Conservation (phyloP, 306 rosid species). For the Myrica gale region DNA sequence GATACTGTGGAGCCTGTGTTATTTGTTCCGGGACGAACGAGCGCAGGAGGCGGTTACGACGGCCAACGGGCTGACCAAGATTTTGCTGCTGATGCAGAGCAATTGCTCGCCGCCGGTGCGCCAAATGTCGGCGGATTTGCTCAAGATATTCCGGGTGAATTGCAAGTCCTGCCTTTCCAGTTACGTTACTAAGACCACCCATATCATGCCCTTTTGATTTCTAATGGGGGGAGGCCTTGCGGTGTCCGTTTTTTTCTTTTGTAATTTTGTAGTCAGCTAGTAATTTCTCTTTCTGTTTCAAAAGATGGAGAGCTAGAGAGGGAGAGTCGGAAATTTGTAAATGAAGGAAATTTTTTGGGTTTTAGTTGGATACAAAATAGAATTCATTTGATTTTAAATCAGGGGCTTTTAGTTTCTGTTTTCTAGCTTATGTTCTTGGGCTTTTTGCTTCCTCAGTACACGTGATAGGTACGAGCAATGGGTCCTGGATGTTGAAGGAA, state of each 20-base stretch:
- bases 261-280: not conserved
- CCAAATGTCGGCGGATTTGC: conserved; percentile 79
- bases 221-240: too few species aligned
- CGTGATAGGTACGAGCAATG: too few species aligned
- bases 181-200: conserved; percentile 82
- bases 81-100: conserved; percentile 84
- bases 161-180: conserved; percentile 62
- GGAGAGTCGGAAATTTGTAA: conserved; percentile 35
- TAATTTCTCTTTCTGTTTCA: conserved; percentile 5
- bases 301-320: not conserved
- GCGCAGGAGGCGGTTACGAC: conserved; percentile 68
- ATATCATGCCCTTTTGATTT: conserved; percentile 82
- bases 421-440: not conserved
- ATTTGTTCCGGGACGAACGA: conserved; percentile 56
- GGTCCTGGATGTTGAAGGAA: too few species aligned
- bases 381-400: conserved; percentile 34
- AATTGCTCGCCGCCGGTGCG: conserved; percentile 69
- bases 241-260: not conserved
- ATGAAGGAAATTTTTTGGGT: conserved; percentile 56
- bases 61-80: conserved; percentile 81
- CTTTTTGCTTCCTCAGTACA: not conserved
- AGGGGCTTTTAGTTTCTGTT: not conserved
- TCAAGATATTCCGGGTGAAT: conserved; percentile 69
- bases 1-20: conserved; percentile 85
- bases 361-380: conserved; percentile 42